phyloP scores from a whole-genome alignment of 2,329 filamentous ascomycete species.

The Celoporthe dispersa region DNA sequence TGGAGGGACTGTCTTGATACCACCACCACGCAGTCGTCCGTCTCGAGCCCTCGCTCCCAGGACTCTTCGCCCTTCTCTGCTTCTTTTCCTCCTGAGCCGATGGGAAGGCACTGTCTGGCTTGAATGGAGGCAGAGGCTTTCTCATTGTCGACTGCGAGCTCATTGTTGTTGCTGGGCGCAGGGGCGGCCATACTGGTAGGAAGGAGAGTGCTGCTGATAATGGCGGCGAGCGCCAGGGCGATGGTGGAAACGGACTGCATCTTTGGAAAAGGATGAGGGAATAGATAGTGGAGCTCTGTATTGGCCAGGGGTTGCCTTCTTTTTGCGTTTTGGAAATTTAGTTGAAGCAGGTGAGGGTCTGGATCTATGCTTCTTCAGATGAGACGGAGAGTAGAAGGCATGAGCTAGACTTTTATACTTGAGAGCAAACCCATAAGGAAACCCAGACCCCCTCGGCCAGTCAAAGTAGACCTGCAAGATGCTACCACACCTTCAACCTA shows the following conservation, averaged over 20 bases:
- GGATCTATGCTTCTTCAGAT: background rate
- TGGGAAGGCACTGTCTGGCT: background rate
- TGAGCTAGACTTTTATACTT: background rate
- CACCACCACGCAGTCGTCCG: background rate
- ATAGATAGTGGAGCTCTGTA: background rate
- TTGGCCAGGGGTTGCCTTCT: background rate
- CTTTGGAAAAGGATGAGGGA: background rate
- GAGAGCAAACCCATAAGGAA: background rate
- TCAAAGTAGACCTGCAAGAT: background rate
- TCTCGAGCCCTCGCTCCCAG: background rate
- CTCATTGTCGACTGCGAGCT: background rate
- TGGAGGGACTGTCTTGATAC: background rate
- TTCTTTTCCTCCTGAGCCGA: background rate
- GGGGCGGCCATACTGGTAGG: slow-evolving; percentile 5
- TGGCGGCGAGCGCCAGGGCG: slow-evolving; percentile 4
- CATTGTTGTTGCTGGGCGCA: background rate
- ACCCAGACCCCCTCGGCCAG: background rate
- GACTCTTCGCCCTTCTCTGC: background rate
- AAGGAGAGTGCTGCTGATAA: background rate
- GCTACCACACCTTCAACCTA: background rate
- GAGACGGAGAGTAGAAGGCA: background rate
- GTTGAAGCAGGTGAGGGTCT: background rate
- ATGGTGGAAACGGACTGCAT: slow-evolving; percentile 10
- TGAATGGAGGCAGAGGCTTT: background rate
- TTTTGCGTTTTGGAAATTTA: no score